Percentiles rank a stretch among this genome's conserved stretches.
Conservation (phyloP, 73 alveolate genomes). For the Diophrys sp. region DNA sequence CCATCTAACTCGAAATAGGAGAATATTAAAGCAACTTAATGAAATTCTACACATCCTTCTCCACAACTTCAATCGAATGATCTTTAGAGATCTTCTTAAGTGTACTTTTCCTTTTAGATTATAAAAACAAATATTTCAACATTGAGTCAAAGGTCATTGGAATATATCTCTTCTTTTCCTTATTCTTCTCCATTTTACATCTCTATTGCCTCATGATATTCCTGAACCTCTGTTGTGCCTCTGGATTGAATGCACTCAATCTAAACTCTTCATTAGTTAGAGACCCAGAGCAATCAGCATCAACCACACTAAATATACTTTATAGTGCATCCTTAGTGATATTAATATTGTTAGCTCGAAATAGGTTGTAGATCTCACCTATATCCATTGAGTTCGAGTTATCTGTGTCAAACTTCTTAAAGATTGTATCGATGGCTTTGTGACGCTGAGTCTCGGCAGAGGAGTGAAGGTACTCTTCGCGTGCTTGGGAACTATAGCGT, state of each 20-base stretch:
- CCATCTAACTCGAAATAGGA: too few relatives aligned
- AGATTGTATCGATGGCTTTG: conserved; percentile 20
- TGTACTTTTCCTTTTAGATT: conserved; percentile 2
- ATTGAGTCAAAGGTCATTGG: conserved; percentile 20
- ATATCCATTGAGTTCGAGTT: conserved; percentile 23
- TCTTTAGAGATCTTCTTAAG: not conserved
- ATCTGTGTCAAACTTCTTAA: conserved; percentile 23
- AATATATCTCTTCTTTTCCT: not conserved
- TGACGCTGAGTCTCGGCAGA: conserved; percentile 12
- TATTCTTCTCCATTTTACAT: not conserved
- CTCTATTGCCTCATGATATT: conserved; percentile 21
- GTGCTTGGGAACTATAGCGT: not conserved
- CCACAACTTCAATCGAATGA: not conserved
- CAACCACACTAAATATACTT: conserved; percentile 18
- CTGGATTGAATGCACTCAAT: conserved; percentile 2
- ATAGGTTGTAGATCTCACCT: conserved; percentile 19
- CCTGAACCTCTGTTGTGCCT: conserved; percentile 2
- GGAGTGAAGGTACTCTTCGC: conserved; percentile 14
- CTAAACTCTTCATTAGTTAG: conserved; percentile 20
- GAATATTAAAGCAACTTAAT: conserved; percentile 4
- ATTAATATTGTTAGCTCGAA: conserved; percentile 6
- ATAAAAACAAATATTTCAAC: conserved; percentile 6
- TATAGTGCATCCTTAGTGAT: conserved; percentile 7
- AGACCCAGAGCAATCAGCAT: conserved; percentile 21
- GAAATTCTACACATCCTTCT: conserved; percentile 6